These are phyloP conservation scores for Decorospora gaudefroyi DNA, from an alignment of 2,329 filamentous ascomycete genomes.

Conservation along the genomic window DNA sequence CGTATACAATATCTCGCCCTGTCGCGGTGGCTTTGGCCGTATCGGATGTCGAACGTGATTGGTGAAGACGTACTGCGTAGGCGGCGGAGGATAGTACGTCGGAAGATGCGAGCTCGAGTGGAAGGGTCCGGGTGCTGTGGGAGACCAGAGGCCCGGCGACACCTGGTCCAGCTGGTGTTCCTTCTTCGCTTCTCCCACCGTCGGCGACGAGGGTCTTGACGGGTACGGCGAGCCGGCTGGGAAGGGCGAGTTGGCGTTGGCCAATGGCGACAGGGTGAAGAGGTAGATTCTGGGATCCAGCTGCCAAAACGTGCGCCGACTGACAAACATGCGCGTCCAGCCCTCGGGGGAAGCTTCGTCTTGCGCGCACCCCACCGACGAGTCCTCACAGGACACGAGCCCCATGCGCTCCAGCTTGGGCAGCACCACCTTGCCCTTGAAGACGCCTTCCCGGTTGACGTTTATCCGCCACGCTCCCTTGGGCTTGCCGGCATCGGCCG, in stretches of 20 bases:
- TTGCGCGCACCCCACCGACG: conserved; percentile 68
- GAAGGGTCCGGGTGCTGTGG: conserved; percentile 67
- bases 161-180: conserved; percentile 39
- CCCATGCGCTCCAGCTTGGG: conserved; percentile 95
- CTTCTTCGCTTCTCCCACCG: conserved; percentile 34
- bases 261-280: conserved; percentile 73
- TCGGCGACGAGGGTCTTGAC: conserved; percentile 58
- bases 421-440: conserved; percentile 79
- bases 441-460: conserved; percentile 84
- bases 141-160: conserved; percentile 47
- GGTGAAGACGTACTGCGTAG: conserved; percentile 79
- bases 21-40: conserved; percentile 82
- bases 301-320: conserved; percentile 86
- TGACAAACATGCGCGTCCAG: conserved; percentile 83
- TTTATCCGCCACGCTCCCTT: conserved; percentile 85
- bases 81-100: conserved; percentile 85
- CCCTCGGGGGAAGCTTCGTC: conserved; percentile 66
- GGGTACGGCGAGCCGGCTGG: conserved; percentile 56
- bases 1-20: conserved; percentile 89
- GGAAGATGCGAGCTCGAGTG: conserved; percentile 82
- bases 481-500: conserved; percentile 70
- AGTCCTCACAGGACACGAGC: conserved; percentile 75
- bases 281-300: conserved; percentile 84
- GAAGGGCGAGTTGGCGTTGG: conserved; percentile 53
- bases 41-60: conserved; percentile 82